Base-by-base conservation (phyloP, 1,284 basidiomycete genomes). In the Xanthoconium separans region DNA sequence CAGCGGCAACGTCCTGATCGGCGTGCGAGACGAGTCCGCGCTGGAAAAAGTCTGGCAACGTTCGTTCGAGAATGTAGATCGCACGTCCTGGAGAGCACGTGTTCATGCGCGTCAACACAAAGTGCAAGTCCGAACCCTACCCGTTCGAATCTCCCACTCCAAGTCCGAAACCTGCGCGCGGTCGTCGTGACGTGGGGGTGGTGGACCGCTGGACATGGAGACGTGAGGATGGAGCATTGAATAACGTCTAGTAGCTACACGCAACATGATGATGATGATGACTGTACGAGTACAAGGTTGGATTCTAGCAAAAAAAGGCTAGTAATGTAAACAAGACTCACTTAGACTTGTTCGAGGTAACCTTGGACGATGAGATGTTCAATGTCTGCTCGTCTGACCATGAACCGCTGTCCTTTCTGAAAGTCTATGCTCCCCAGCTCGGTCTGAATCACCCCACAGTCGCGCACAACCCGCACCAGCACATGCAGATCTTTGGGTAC, bases 341-440 rank as follows among this genome's bases (percentile, higher is more conserved):
- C 37, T n/a, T 65, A 76, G 56, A 85, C 78, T 62, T 88, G 82
- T 73, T 95, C 91, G 58, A 98, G 74, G 71, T 89, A 96, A 4
- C 94, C 95, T 65, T 95, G 91, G 1, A 95, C 84, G 62, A 98
- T 91, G 60, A 98, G 79, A 68, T 93, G 86, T 70, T 98, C 95
- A 55, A 98, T 87, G 70, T 96, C 92, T 11, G 87, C 82, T 60
- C 92, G 77, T 44, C 89, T 79, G 48, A 97, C 86, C 76, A 93
- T 84, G 65, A 93, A 95, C 54, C 94, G 75, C 72, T 94, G 89
- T 0, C 94, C 95, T 70, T 88, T 91, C 62, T 84, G 81, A 67
- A 98, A 94, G 68, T 95, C 89, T 55, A 98, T 87, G 55, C 82
- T 84, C 33, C 93, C 93, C 53, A 87, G 75, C 70, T 97, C 93